Evolutionary conservation across 202 grass and related monocot genomes (phyloP), one percentile per base, ranked within the genome.

Genomic region (Carex arenaria): DNA sequence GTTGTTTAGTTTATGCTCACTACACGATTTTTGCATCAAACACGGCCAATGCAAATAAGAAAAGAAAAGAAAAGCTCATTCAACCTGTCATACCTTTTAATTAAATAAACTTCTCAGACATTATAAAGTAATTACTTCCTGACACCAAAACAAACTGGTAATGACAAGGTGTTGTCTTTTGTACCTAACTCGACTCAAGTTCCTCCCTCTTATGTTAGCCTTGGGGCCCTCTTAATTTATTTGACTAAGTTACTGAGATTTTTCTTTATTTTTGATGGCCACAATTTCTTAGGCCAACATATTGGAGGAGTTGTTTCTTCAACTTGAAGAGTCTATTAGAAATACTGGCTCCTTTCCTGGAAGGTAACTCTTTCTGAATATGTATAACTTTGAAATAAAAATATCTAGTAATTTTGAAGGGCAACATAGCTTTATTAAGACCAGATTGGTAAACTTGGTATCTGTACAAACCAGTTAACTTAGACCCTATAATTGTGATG

Each of bases 221-320:
- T 49, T 10, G 51, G 57, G 52, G 15, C 51, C 52, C 72, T 31
- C 49, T 75, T 59, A 34, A 57, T 36, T 38, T 38, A 67, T 36
- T 66, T 42, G 43, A 43, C 15, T 43, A 19, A 43, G 10, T 69
- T n/a, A 36, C 15, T 68, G 7, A 15, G 10, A n/a, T 69, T 69
- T 63, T 42, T 69, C 18, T 71, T 55, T 32, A 8, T 10, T 61
- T 79, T 79, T 30, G 20, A 31, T 81, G 52, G 59, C 23, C 3
- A 47, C 54, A 5, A 4, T 87, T 75, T 84, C 79, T 80, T 82
- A 99, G 97, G 91, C 93, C 73, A 87, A 79, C 84, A 88, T 97
- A 92, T 83, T 99, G 79, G 93, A 99, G 82, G 49, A 92, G 32
- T 91, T 99, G 74, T 99, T 99, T 90, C 93, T 99, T 89, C 92